Percentiles rank a stretch among this genome's conserved stretches.
phyloP scores from a whole-genome alignment of 208 protist genomes.

The Acanthamoeba polyphaga region DNA sequence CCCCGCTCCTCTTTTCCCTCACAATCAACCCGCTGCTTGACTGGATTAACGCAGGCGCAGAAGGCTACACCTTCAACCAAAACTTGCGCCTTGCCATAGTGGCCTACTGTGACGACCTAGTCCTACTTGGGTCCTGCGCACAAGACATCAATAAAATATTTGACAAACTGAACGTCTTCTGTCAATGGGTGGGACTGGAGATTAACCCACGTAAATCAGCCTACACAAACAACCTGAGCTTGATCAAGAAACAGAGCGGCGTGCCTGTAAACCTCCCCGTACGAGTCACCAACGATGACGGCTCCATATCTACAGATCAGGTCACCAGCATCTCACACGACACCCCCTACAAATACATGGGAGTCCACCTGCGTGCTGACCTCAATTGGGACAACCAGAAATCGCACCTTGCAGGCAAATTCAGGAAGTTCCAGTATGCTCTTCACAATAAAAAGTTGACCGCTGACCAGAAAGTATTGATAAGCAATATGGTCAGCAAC shows the following conservation, averaged over 20 bases:
- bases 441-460: too few relatives aligned
- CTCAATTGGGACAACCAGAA: too few relatives aligned
- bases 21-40: background rate
- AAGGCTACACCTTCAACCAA: background rate
- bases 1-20: background rate
- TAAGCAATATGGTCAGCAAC: background rate
- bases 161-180: background rate
- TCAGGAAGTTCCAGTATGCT: too few relatives aligned
- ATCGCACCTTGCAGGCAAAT: too few relatives aligned
- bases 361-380: too few relatives aligned
- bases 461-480: background rate
- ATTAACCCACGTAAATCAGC: background rate
- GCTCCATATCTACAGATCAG: too few relatives aligned
- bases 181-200: background rate
- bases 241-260: background rate
- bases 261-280: background rate
- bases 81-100: background rate
- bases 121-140: background rate
- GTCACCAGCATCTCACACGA: background rate
- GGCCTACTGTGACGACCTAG: background rate
- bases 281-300: fast-evolving
- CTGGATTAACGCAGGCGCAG: background rate
- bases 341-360: background rate
- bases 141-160: background rate
- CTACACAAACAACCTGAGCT: background rate